A percentile compares a stretch with the other conserved stretches of the same genome.
Conservation (phyloP, 2,329 filamentous ascomycete genomes). For the Pseudogymnoascus pannorum region DNA sequence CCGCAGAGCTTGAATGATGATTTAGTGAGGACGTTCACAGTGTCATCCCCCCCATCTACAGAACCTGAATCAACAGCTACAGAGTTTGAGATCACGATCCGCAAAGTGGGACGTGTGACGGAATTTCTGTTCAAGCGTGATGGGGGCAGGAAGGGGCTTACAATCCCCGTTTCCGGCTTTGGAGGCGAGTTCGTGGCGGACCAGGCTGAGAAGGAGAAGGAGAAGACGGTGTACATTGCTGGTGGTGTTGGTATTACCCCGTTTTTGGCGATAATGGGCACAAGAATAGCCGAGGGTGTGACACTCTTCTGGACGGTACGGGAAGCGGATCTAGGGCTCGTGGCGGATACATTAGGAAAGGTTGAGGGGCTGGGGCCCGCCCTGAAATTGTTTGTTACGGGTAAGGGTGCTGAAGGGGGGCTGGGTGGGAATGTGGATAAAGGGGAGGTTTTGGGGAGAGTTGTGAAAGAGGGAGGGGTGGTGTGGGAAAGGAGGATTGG, state of each 20-base stretch:
- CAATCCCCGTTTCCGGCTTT: conserved; percentile 64
- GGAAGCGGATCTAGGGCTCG: conserved; percentile 54
- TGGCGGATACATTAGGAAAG: conserved; percentile 48
- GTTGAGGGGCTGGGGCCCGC: conserved; percentile 43
- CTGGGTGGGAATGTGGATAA: conserved; percentile 23
- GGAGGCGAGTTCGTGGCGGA: conserved; percentile 55
- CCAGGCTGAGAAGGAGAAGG: conserved; percentile 17
- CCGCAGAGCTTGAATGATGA: conserved; percentile 78
- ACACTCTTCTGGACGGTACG: conserved; percentile 62
- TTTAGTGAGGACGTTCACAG: conserved; percentile 74
- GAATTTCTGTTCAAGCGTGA: conserved; percentile 50
- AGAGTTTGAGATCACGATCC: conserved; percentile 62
- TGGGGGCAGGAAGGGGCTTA: conserved; percentile 45
- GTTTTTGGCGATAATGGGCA: conserved; percentile 59
- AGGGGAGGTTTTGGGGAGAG: conserved; percentile 19
- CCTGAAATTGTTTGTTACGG: conserved; percentile 60
- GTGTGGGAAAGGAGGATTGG: conserved; percentile 40
- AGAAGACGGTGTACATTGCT: conserved; percentile 54
- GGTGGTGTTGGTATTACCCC: conserved; percentile 82
- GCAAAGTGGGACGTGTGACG: conserved; percentile 64
- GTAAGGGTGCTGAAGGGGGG: conserved; percentile 26
- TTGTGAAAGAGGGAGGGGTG: conserved; percentile 20
- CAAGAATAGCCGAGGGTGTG: conserved; percentile 42
- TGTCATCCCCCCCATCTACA: conserved; percentile 51
- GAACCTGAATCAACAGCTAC: conserved; percentile 13